phyloP scores from a whole-genome alignment of 371 early-diverging fungal species.

The Mortierella sp. region DNA sequence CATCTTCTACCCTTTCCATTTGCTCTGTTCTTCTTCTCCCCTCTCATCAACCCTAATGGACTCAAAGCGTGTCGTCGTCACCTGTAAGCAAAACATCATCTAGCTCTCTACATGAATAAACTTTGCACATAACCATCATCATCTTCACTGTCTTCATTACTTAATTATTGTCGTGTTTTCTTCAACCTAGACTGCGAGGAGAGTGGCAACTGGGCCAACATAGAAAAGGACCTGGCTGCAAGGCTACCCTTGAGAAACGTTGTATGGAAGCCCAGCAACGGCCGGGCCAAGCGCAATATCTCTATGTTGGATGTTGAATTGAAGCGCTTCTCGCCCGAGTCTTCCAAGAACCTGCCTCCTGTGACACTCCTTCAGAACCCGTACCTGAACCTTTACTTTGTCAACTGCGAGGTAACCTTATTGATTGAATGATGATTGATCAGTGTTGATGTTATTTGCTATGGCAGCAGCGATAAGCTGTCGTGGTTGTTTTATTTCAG shows the following conservation, averaged over 20 bases:
- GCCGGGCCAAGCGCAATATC: slow-evolving; percentile 72
- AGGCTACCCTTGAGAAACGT: slow-evolving; percentile 89
- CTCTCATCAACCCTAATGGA: slow-evolving; percentile 34
- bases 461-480: not conserved
- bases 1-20: not conserved
- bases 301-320: slow-evolving; percentile 79
- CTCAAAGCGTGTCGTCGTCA: slow-evolving; percentile 53
- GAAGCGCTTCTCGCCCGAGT: slow-evolving; percentile 73
- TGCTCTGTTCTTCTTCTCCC: not conserved
- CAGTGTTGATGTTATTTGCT: not conserved
- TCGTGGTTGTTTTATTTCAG: not conserved
- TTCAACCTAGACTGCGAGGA: slow-evolving; percentile 78
- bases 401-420: slow-evolving; percentile 79
- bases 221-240: slow-evolving; percentile 77
- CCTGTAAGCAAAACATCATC: slow-evolving; percentile 29
- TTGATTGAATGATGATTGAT: no score
- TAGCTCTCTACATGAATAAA: not conserved
- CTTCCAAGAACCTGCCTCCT: slow-evolving; percentile 68
- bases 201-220: slow-evolving; percentile 81
- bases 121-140: not conserved
- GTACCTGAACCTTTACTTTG: slow-evolving; percentile 86
- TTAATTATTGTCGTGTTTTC: not conserved
- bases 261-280: slow-evolving; percentile 86
- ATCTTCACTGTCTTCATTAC: not conserved
- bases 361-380: slow-evolving; percentile 75